Percentiles rank a stretch among this genome's conserved stretches.
Evolutionary conservation across 495 filamentous ascomycete species (phyloP).

Genomic region (Lindgomyces ingoldianus): DNA sequence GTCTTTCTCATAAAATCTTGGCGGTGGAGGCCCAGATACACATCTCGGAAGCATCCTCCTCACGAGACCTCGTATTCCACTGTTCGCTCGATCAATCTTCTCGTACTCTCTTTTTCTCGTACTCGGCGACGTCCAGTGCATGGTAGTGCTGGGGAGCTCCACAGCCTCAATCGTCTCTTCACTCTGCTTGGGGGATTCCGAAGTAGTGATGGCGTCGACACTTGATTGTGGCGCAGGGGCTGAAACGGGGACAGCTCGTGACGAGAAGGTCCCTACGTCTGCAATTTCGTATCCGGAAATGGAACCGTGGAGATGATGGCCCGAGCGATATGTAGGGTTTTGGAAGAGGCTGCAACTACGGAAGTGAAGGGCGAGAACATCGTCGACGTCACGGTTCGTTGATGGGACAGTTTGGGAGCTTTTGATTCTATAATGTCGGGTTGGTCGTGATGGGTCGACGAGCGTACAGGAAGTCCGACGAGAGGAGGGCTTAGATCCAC

Average conservation of each 20-base stretch:
- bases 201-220: not conserved
- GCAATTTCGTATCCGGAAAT: constrained; percentile 17
- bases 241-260: not conserved
- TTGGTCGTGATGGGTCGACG: constrained; percentile 24
- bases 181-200: not conserved
- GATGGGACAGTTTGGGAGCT: constrained; percentile 28
- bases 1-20: constrained; percentile 28
- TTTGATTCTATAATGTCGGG: constrained; percentile 30
- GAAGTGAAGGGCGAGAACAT: constrained; percentile 36
- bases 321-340: constrained; percentile 9
- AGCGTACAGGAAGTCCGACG: constrained; percentile 24
- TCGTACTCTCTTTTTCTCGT: constrained; percentile 30
- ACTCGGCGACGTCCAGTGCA: constrained; percentile 33
- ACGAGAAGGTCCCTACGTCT: not conserved
- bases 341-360: constrained; percentile 36
- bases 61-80: constrained; percentile 23
- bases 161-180: constrained; percentile 3
- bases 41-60: constrained; percentile 21
- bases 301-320: not conserved
- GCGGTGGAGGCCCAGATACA: constrained; percentile 24
- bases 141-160: constrained; percentile 22
- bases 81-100: constrained; percentile 27
- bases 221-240: not conserved
- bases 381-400: constrained; percentile 30
- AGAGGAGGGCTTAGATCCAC: constrained; percentile 25